These are phyloP conservation scores for Pharnaceum exiguum DNA, from an alignment of 148 eudicot species.

Conservation along the genomic window DNA sequence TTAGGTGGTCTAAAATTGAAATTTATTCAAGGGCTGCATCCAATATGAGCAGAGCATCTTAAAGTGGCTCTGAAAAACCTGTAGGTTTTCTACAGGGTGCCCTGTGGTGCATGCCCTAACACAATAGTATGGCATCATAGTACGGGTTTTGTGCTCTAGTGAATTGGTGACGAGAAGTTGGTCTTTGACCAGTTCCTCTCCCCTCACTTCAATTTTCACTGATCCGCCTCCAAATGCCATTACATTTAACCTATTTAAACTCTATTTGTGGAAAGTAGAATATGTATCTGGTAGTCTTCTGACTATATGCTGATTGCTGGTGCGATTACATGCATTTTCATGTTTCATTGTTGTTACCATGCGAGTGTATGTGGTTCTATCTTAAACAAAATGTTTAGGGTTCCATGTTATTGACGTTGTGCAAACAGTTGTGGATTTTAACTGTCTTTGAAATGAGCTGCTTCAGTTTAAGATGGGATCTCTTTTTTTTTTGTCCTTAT, in stretches of 20 bases:
- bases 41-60: slow-evolving; percentile 46
- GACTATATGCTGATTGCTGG: too few species aligned
- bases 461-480: too few species aligned
- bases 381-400: too few species aligned
- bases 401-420: too few species aligned
- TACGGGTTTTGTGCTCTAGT: slow-evolving; percentile 59
- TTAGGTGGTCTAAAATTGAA: background rate
- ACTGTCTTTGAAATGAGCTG: too few species aligned
- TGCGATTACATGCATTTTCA: too few species aligned
- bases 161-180: slow-evolving; percentile 15
- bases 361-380: too few species aligned
- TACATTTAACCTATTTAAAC: slow-evolving; percentile 18
- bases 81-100: slow-evolving; percentile 80
- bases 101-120: slow-evolving; percentile 42
- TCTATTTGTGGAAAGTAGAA: background rate
- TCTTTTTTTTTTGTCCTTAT: too few species aligned
- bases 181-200: slow-evolving; percentile 4
- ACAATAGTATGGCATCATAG: slow-evolving; percentile 75
- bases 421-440: too few species aligned
- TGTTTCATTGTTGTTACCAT: too few species aligned
- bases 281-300: too few species aligned
- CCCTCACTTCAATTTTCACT: slow-evolving; percentile 21
- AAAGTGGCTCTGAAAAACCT: slow-evolving; percentile 57
- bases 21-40: slow-evolving; percentile 29
- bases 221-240: slow-evolving; percentile 90